Percentiles rank a stretch among this genome's conserved stretches.
phyloP scores from a whole-genome alignment of 352 stramenopile species.

The Globisporangium abappressorium region DNA sequence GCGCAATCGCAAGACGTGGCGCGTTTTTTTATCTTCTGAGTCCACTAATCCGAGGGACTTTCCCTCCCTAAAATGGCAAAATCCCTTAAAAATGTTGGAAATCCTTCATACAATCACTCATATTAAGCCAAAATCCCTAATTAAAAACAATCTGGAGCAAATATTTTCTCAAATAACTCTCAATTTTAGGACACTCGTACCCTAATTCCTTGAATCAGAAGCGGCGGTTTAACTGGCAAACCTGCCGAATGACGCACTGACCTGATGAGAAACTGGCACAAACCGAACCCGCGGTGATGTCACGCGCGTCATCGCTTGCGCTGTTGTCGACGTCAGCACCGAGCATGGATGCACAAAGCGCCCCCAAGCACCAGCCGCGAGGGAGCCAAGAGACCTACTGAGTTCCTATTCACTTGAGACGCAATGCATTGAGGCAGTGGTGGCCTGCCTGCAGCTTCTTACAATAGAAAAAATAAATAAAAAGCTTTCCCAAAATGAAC shows the following conservation, averaged over 20 bases:
- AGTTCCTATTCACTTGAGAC: constrained; percentile 8
- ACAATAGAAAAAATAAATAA: not conserved
- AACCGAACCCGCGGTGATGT: not conserved
- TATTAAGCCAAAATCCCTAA: not conserved
- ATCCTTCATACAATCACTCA: not conserved
- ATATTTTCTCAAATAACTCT: not conserved
- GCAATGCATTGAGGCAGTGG: not conserved
- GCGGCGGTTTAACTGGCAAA: not conserved
- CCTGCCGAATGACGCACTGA: not conserved
- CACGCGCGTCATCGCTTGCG: constrained; percentile 4
- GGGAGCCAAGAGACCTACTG: not conserved
- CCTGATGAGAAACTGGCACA: not conserved
- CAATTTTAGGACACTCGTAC: not conserved
- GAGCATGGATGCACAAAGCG: not conserved
- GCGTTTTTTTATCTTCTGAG: constrained; percentile 4
- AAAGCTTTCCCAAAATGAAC: not conserved
- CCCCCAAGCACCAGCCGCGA: not conserved
- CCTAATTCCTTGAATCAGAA: not conserved
- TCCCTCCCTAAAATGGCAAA: not conserved
- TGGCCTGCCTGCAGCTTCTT: not conserved
- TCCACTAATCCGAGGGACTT: not conserved
- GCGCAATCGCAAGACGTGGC: not conserved
- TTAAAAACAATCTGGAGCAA: not conserved
- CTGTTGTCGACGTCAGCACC: constrained; percentile 7
- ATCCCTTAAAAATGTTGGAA: not conserved